Evolutionary conservation across 2,329 filamentous ascomycete genomes (phyloP).

Genomic region (Xylaria sp.): DNA sequence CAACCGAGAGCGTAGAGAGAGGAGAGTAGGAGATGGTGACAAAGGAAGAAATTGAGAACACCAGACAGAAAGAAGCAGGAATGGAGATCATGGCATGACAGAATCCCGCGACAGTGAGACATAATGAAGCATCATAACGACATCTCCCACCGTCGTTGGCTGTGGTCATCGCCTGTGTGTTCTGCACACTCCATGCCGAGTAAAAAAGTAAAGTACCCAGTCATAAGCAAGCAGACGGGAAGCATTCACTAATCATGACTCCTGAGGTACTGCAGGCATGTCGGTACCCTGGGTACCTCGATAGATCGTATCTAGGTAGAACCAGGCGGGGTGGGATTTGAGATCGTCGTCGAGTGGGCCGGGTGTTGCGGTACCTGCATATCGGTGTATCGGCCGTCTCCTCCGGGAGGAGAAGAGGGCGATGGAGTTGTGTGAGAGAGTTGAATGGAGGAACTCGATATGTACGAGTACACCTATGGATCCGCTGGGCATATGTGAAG

Average conservation of each 20-base stretch:
- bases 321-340: slow-evolving; percentile 6
- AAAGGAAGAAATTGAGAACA: neutral
- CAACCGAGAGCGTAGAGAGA: neutral
- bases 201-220: neutral
- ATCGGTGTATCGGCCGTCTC: slow-evolving; percentile 31
- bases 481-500: neutral
- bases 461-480: neutral
- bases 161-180: no score
- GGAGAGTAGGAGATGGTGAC: neutral
- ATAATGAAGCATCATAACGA: neutral
- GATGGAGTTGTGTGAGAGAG: neutral
- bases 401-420: slow-evolving; percentile 22
- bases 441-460: neutral
- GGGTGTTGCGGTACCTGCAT: slow-evolving; percentile 32
- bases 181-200: neutral
- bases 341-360: slow-evolving; percentile 19
- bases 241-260: neutral
- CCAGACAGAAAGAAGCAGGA: neutral
- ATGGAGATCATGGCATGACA: neutral
- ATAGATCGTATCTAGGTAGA: slow-evolving; percentile 1
- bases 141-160: no score
- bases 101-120: neutral
- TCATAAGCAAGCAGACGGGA: neutral
- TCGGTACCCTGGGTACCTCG: neutral
- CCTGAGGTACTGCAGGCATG: neutral